Evolutionary conservation across 2,329 filamentous ascomycete species (phyloP).

Genomic region (Talaromyces sp.): DNA sequence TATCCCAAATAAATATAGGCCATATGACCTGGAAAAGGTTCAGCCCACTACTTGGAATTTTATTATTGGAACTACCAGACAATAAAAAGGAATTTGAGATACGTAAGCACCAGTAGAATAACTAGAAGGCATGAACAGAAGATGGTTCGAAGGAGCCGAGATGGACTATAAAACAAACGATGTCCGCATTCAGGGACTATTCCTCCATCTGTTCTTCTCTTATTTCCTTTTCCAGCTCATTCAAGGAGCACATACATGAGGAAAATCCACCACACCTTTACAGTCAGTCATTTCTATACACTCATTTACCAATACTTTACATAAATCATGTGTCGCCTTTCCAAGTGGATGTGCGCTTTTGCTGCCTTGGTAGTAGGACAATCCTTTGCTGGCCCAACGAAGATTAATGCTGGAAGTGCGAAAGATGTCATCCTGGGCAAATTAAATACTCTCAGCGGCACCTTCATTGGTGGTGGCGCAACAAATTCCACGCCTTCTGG

Average conservation of each 20-base stretch:
- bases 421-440: neutral
- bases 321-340: slow-evolving; percentile 2
- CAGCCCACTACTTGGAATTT: neutral
- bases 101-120: neutral
- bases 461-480: neutral
- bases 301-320: neutral
- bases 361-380: slow-evolving; percentile 6
- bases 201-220: neutral
- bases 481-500: neutral
- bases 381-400: slow-evolving; percentile 3
- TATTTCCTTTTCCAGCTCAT: neutral
- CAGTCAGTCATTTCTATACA: neutral
- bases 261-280: neutral
- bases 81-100: neutral
- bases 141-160: neutral
- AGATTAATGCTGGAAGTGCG: slow-evolving; percentile 3
- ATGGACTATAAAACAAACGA: neutral
- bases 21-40: neutral
- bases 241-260: neutral
- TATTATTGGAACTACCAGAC: neutral
- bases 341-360: slow-evolving; percentile 1
- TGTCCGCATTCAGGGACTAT: neutral
- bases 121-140: neutral
- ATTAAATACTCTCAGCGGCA: slow-evolving; percentile 6
- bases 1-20: neutral